Evolutionary conservation across 805 yeast genomes (phyloP).

Genomic region (Candida arabinofermentans): DNA sequence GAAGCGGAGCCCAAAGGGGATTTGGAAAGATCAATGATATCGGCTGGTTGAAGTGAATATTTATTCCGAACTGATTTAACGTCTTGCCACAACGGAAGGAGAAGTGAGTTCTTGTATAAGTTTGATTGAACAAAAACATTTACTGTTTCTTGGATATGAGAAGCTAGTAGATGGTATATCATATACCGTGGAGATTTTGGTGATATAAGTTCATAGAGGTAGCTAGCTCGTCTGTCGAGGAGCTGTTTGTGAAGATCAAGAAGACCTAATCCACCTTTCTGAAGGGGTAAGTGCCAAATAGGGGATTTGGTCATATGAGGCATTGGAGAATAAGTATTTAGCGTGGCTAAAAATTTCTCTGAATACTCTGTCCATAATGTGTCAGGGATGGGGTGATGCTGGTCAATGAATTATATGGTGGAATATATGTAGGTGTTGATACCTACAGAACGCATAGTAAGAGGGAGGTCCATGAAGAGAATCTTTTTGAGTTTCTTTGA

Average conservation of each 20-base stretch:
- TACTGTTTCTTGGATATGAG: neutral
- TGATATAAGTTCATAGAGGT: neutral
- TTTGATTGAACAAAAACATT: neutral
- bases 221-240: neutral
- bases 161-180: neutral
- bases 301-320: neutral
- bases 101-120: too few relatives aligned
- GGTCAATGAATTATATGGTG: neutral
- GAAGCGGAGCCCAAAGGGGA: too few relatives aligned
- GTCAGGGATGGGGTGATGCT: neutral
- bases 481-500: too few relatives aligned
- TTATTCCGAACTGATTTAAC: too few relatives aligned
- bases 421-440: neutral
- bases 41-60: too few relatives aligned
- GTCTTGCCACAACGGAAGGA: too few relatives aligned
- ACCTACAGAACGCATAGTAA: neutral
- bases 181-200: neutral
- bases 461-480: neutral
- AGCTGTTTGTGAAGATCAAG: neutral
- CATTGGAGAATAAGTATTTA: neutral
- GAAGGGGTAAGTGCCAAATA: neutral
- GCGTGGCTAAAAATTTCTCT: neutral
- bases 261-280: neutral
- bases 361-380: neutral
- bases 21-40: too few relatives aligned